Conservation (phyloP, 805 yeast genomes). For the Saccharomycopsis fibuligera region DNA sequence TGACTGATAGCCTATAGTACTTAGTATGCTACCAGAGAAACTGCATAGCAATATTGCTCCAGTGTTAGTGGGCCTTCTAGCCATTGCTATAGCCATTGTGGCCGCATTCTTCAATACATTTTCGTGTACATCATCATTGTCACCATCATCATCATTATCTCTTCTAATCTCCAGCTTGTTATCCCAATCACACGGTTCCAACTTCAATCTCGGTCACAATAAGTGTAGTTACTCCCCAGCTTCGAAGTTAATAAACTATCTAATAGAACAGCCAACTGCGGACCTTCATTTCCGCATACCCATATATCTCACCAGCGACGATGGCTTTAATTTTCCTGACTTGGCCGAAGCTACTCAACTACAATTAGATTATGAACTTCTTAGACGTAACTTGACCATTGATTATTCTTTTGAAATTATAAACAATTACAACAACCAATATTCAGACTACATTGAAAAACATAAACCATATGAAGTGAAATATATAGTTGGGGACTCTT, state of each 20-base stretch:
- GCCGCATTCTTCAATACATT: too few species aligned
- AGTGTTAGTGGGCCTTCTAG: too few species aligned
- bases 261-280: conserved; percentile 34
- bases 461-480: conserved; percentile 31
- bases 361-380: conserved; percentile 39
- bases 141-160: too few species aligned
- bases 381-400: conserved; percentile 23
- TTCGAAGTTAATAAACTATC: conserved; percentile 22
- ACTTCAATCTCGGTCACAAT: too few species aligned
- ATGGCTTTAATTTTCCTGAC: conserved; percentile 59
- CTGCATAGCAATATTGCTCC: too few species aligned
- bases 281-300: conserved; percentile 41
- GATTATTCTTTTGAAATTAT: conserved; percentile 19
- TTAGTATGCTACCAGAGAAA: too few species aligned
- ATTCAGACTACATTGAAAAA: conserved; percentile 7
- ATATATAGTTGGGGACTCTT: conserved; percentile 34
- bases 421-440: neutral
- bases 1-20: too few species aligned
- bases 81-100: too few species aligned
- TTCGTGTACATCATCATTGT: too few species aligned
- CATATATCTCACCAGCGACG: conserved; percentile 33
- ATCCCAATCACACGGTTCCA: too few species aligned
- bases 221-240: too few species aligned
- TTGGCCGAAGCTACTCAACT: conserved; percentile 47
- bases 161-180: too few species aligned